Percentiles rank a stretch among this genome's conserved stretches.
phyloP scores from a whole-genome alignment of 441 rosid genomes.

The Mallotus japonicus region DNA sequence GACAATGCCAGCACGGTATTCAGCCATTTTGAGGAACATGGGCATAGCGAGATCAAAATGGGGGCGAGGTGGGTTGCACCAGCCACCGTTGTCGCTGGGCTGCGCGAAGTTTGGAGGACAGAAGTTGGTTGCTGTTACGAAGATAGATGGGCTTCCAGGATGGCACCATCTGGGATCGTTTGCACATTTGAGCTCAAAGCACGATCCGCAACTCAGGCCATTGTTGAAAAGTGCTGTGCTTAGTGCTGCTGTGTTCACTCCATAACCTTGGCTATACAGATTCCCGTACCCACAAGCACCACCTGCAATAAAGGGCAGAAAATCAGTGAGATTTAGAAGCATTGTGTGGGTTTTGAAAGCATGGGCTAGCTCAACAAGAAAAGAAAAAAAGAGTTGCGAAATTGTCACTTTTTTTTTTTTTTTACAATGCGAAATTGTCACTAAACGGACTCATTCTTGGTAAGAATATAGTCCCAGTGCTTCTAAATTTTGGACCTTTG shows the following conservation, averaged over 20 bases:
- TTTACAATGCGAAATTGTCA: no score
- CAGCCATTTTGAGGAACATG: conserved; percentile 36
- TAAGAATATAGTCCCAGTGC: no score
- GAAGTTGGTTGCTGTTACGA: conserved; percentile 28
- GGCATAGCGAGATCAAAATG: conserved; percentile 42
- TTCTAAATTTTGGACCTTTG: no score
- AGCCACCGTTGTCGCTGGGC: conserved; percentile 36
- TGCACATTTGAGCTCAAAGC: conserved; percentile 33
- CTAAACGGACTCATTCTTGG: no score
- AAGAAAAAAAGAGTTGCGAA: no score
- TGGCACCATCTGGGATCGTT: conserved; percentile 32
- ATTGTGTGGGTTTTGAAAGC: no score
- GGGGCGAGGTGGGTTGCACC: conserved; percentile 40
- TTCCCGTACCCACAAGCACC: conserved; percentile 43
- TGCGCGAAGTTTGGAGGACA: conserved; percentile 36
- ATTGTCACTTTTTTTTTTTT: no score
- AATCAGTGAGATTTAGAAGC: no score
- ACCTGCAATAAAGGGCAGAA: conserved; percentile 11
- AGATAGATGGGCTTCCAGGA: conserved; percentile 28
- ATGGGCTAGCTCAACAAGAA: no score
- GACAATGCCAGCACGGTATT: conserved; percentile 36
- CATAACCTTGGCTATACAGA: conserved; percentile 37
- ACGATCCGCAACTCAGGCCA: conserved; percentile 37
- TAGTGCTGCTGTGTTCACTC: conserved; percentile 38
- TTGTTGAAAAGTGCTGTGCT: conserved; percentile 36